A percentile compares a stretch with the other conserved stretches of the same genome.
Conservation (phyloP, 164 flowering plant species). For the Annona squamosa region DNA sequence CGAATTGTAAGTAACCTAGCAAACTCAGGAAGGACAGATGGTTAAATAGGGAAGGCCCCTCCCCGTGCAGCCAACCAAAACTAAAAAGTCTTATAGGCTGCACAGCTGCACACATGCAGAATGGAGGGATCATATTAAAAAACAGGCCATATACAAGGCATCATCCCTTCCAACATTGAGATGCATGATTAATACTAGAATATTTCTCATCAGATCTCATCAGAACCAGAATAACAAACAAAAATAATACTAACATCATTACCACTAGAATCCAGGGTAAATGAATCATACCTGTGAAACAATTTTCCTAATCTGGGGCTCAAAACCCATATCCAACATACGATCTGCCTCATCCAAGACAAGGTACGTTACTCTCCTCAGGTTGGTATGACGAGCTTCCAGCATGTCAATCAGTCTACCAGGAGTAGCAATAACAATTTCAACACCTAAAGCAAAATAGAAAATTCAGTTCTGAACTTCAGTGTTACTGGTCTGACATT, state of each 20-base stretch:
- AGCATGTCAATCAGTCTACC: constrained; percentile 94
- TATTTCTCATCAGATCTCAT: background rate
- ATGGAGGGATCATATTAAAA: background rate
- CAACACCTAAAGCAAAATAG: constrained; percentile 57
- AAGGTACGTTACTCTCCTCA: constrained; percentile 89
- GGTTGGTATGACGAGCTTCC: constrained; percentile 81
- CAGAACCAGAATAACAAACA: background rate
- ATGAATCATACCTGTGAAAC: constrained; percentile 51
- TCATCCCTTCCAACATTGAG: background rate
- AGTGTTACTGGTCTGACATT: background rate
- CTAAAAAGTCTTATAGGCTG: no score
- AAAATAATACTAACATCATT: background rate
- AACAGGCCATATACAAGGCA: background rate
- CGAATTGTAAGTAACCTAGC: no score
- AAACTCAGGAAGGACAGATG: no score
- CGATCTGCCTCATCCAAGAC: constrained; percentile 98
- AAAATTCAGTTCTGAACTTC: background rate
- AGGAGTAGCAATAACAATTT: constrained; percentile 94
- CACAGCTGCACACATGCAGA: background rate
- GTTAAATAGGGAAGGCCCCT: no score
- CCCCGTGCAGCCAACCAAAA: no score
- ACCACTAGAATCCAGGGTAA: background rate
- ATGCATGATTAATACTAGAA: background rate
- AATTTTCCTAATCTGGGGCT: constrained; percentile 93
- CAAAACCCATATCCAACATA: constrained; percentile 99